phyloP scores from a whole-genome alignment of 2,329 filamentous ascomycete species.

The Davidsoniella eucalypti region DNA sequence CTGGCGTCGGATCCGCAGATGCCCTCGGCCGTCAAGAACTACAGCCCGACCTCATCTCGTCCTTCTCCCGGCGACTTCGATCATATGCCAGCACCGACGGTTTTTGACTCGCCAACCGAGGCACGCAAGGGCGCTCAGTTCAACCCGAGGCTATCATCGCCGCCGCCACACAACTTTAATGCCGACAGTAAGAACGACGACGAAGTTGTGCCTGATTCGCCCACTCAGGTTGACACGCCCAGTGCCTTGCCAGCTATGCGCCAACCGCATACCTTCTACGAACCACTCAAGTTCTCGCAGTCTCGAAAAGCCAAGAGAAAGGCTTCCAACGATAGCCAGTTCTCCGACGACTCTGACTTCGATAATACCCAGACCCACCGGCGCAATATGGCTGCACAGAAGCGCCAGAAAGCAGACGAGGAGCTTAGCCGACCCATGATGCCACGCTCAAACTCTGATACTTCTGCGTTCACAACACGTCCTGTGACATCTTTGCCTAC shows the following conservation, averaged over 20 bases:
- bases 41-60: conserved; percentile 40
- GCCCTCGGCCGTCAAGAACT: conserved; percentile 33
- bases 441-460: neutral
- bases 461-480: neutral
- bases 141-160: neutral
- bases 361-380: neutral
- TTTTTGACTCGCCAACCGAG: conserved; percentile 14
- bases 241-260: neutral
- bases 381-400: conserved; percentile 2
- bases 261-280: conserved; percentile 3
- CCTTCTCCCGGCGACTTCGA: conserved; percentile 35
- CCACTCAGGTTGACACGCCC: neutral
- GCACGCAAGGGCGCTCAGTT: neutral
- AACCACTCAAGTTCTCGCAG: neutral
- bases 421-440: neutral
- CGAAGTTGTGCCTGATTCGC: conserved; percentile 1
- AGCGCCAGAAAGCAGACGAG: conserved; percentile 3
- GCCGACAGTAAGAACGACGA: neutral
- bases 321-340: neutral
- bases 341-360: neutral
- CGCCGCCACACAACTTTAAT: neutral
- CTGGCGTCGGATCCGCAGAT: conserved; percentile 30
- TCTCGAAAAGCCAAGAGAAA: conserved; percentile 3
- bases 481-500: neutral
- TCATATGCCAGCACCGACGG: conserved; percentile 30